Percentiles rank a stretch among this genome's conserved stretches.
phyloP scores from a whole-genome alignment of 2,329 filamentous ascomycete genomes.

The Xylaria sp. region DNA sequence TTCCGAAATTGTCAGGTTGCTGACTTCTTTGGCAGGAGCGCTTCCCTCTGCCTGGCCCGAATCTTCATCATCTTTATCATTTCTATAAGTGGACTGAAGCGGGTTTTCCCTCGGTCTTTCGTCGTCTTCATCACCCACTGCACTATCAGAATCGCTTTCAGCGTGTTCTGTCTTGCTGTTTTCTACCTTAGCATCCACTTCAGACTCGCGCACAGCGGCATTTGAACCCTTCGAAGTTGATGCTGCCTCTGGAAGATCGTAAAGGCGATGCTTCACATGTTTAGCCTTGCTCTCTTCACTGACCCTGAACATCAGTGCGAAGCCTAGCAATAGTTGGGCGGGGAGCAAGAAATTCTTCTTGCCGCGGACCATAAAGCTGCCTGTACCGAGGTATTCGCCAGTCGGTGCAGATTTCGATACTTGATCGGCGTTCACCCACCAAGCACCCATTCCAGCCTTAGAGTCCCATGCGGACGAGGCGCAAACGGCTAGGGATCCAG shows the following conservation, averaged over 20 bases:
- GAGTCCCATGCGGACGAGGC: slow-evolving; percentile 93
- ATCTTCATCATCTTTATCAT: slow-evolving; percentile 35
- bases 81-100: slow-evolving; percentile 35
- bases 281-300: slow-evolving; percentile 83
- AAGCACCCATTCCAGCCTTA: slow-evolving; percentile 93
- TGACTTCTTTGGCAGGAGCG: slow-evolving; percentile 17
- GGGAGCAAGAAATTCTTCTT: slow-evolving; percentile 92
- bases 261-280: slow-evolving; percentile 72
- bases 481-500: slow-evolving; percentile 81
- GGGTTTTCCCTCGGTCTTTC: slow-evolving; percentile 38
- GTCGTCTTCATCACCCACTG: slow-evolving; percentile 35
- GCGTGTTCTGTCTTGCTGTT: slow-evolving; percentile 29
- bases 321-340: slow-evolving; percentile 82
- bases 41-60: slow-evolving; percentile 22
- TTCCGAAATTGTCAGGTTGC: slow-evolving; percentile 24
- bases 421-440: slow-evolving; percentile 91
- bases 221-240: slow-evolving; percentile 13
- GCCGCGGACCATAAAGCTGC: slow-evolving; percentile 79
- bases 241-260: slow-evolving; percentile 30
- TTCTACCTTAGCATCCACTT: slow-evolving; percentile 6
- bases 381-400: slow-evolving; percentile 78
- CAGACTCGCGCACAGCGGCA: not conserved
- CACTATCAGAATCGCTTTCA: slow-evolving; percentile 38
- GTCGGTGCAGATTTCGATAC: slow-evolving; percentile 81
- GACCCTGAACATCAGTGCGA: slow-evolving; percentile 85